A percentile compares a stretch with the other conserved stretches of the same genome.
Conservation (phyloP, 2,329 filamentous ascomycete genomes). For the Colletotrichum sp. region DNA sequence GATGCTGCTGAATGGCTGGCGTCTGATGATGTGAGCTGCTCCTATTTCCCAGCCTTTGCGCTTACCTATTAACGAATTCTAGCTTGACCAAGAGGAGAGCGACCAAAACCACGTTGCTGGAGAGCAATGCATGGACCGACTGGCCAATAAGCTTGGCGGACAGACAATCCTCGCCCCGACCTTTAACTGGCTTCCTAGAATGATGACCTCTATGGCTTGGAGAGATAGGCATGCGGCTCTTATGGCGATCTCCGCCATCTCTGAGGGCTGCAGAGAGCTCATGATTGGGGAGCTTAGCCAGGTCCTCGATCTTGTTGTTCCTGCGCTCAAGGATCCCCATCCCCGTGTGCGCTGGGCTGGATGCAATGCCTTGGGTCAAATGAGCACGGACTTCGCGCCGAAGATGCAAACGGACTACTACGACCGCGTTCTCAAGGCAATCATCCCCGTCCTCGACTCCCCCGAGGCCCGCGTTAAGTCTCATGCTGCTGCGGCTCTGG, state of each 20-base stretch:
- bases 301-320: constrained; percentile 92
- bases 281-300: constrained; percentile 96
- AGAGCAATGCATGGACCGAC: constrained; percentile 96
- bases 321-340: constrained; percentile 86
- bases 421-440: constrained; percentile 82
- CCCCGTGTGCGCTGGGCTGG: constrained; percentile 96
- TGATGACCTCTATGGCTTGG: constrained; percentile 97
- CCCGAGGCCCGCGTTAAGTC: constrained; percentile 94
- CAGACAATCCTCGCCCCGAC: constrained; percentile 89
- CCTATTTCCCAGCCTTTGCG: neutral
- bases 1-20: constrained; percentile 93
- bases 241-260: constrained; percentile 99
- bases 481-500: constrained; percentile 94
- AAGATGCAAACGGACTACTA: constrained; percentile 98
- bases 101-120: constrained; percentile 97
- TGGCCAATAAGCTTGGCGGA: constrained; percentile 97
- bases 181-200: constrained; percentile 95
- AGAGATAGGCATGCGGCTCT: constrained; percentile 93
- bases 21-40: constrained; percentile 80
- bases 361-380: constrained; percentile 98
- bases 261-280: constrained; percentile 92
- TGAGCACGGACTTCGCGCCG: constrained; percentile 98
- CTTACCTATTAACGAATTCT: constrained; percentile 30
- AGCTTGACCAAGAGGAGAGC: constrained; percentile 94
- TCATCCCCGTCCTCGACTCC: constrained; percentile 90